phyloP scores from a whole-genome alignment of 192 early-diverging fungal genomes.

The Podila verticillata region DNA sequence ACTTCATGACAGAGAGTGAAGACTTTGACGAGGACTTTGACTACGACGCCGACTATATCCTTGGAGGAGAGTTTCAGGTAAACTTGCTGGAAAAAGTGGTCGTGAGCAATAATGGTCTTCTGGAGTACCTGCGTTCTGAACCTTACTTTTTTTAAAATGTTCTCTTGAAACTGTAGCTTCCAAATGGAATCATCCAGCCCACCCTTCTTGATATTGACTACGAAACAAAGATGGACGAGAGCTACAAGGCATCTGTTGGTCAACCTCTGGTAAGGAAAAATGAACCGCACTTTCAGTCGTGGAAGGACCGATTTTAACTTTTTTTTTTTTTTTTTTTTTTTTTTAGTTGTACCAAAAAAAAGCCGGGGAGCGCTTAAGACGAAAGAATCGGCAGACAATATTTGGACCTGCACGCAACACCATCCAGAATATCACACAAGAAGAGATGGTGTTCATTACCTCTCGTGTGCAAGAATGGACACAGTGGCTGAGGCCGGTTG shows the following conservation, averaged over 20 bases:
- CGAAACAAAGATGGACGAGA: conserved; percentile 19
- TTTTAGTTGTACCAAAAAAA: too few species aligned
- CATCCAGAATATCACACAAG: neutral
- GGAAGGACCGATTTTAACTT: neutral
- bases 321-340: neutral
- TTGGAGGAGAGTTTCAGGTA: conserved; percentile 28
- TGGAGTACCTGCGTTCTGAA: neutral
- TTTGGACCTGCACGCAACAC: too few species aligned
- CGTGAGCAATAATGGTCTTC: too few species aligned
- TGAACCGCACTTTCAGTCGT: too few species aligned
- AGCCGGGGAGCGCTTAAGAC: too few species aligned
- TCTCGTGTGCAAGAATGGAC: neutral
- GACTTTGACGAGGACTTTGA: conserved; percentile 16
- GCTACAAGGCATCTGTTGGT: conserved; percentile 9
- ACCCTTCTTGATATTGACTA: conserved; percentile 1
- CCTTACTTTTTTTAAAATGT: neutral
- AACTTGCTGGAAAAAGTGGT: too few species aligned
- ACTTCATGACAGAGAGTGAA: neutral
- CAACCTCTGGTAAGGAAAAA: conserved; percentile 9
- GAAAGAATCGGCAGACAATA: too few species aligned
- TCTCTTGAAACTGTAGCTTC: too few species aligned
- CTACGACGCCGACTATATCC: conserved; percentile 13
- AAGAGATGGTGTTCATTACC: conserved; percentile 15
- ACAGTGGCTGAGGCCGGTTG: conserved; percentile 1
- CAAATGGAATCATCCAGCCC: too few species aligned